These are phyloP conservation scores for Aspergillus bertholletiae DNA, from an alignment of 495 filamentous ascomycete species.

Conservation along the genomic window DNA sequence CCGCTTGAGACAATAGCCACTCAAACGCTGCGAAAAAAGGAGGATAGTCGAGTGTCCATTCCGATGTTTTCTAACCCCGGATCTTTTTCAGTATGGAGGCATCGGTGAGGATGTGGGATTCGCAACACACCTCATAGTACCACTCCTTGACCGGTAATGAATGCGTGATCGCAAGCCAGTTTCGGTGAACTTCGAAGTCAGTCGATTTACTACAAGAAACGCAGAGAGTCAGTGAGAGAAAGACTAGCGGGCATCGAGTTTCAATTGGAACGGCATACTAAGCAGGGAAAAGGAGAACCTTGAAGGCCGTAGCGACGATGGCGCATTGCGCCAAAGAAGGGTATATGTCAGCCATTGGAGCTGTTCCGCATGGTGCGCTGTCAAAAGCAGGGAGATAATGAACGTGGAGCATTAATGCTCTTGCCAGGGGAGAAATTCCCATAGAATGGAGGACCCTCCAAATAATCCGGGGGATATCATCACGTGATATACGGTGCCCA, in stretches of 20 bases:
- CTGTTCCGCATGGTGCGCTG: conserved; percentile 22
- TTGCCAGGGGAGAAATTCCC: conserved; percentile 1
- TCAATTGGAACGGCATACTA: conserved; percentile 64
- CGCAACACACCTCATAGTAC: conserved; percentile 75
- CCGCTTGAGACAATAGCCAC: conserved; percentile 83
- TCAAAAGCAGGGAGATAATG: conserved; percentile 4
- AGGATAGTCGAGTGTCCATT: conserved; percentile 99
- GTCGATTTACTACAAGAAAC: conserved; percentile 78
- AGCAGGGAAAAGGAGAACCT: conserved; percentile 89
- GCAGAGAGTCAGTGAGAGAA: neutral
- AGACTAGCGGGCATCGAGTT: neutral
- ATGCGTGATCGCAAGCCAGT: conserved; percentile 94
- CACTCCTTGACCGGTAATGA: conserved; percentile 83
- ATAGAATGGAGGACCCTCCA: neutral
- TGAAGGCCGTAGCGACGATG: conserved; percentile 82
- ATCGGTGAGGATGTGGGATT: neutral
- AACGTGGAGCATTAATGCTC: neutral
- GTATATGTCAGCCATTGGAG: conserved; percentile 74
- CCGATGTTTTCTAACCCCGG: conserved; percentile 68
- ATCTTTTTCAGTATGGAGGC: neutral
- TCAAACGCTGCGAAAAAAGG: conserved; percentile 98
- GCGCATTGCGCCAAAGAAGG: conserved; percentile 85
- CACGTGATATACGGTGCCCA: conserved; percentile 14
- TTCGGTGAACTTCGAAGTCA: conserved; percentile 96
- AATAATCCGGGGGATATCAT: conserved; percentile 10